Evolutionary conservation across 805 yeast species (phyloP), one percentile per base, ranked within the genome.

Genomic region (Yamadazyma akitaensis): DNA sequence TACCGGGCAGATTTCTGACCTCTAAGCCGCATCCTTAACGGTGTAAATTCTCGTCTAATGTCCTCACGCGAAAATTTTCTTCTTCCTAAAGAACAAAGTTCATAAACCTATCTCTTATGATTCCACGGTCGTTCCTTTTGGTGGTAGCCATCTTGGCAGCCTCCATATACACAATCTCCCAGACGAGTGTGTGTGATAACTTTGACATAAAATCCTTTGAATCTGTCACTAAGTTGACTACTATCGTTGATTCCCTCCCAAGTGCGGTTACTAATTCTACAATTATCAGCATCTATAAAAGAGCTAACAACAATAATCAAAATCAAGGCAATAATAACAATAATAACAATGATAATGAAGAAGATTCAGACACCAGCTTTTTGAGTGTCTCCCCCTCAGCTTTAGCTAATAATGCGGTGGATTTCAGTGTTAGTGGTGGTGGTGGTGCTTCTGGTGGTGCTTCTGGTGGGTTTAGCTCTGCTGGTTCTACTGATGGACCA

Each of bases 81-180:
- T 28, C 32, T 28, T 28, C 5, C 12, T 13, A 13, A 28, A 28
- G 32, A 12, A 12, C 32, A 28, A 28, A 28, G 32, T 21, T 25
- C 24, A 21, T n/a, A 37, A n/a, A 37, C 24, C 24, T 21, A 21
- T 21, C 24, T 7, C 24, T 5, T 16, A 41, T 41, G 44, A 32
- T 41, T 31, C 36, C 44, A 41, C 44, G 38, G 14, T 33, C 44
- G 38, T 24, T 34, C 25, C n/a, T 41, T 2, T 33, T 41, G 17
- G 26, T 40, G 17, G 18, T 40, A 12, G 43, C 36, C 35, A 6
- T 40, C 9, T 37, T 37, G 28, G 40, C 28, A 10, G 40, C 30
- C 18, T 28, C 32, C 32, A 28, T 28, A 28, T 28, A 28, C n/a
- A 28, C n/a, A 11, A 9, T 28, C 32, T 12, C 10, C 32, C 32